Conservation (phyloP, 2,329 filamentous ascomycete species). For the Aspergillus jensenii region DNA sequence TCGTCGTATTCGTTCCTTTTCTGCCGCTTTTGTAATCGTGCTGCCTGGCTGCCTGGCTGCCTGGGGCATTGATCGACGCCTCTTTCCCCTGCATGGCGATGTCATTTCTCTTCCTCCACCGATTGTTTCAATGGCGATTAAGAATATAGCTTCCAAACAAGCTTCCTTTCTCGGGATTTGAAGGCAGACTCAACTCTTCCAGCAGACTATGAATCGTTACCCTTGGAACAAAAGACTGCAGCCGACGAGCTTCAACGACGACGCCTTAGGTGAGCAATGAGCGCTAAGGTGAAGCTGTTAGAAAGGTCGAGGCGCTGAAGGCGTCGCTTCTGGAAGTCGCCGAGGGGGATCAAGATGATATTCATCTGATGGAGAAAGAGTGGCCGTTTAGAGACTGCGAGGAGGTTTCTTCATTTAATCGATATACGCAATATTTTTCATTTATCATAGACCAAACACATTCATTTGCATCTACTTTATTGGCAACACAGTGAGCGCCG, state of each 20-base stretch:
- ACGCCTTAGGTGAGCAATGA: constrained; percentile 9
- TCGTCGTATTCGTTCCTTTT: constrained; percentile 17
- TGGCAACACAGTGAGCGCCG: too few relatives aligned
- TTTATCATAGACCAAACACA: too few relatives aligned
- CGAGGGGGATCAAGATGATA: constrained; percentile 11
- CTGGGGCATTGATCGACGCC: constrained; percentile 3
- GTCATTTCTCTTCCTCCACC: too few relatives aligned
- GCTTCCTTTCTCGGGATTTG: too few relatives aligned
- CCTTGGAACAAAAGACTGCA: too few relatives aligned
- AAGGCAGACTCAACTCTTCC: too few relatives aligned
- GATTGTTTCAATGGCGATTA: too few relatives aligned
- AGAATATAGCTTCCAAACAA: too few relatives aligned
- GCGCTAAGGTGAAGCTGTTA: constrained; percentile 9
- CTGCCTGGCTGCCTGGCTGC: neutral
- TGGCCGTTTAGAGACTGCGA: constrained; percentile 18
- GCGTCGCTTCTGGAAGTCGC: constrained; percentile 4
- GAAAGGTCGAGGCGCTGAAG: constrained; percentile 10
- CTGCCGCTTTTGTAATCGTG: neutral
- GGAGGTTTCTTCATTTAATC: neutral
- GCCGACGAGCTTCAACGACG: too few relatives aligned
- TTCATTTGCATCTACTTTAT: too few relatives aligned
- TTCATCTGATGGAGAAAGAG: constrained; percentile 11
- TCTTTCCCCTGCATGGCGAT: neutral
- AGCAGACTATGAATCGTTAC: too few relatives aligned
- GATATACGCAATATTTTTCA: too few relatives aligned